Base-by-base conservation (phyloP, 2,329 filamentous ascomycete species). In the Exophiala sideris region DNA sequence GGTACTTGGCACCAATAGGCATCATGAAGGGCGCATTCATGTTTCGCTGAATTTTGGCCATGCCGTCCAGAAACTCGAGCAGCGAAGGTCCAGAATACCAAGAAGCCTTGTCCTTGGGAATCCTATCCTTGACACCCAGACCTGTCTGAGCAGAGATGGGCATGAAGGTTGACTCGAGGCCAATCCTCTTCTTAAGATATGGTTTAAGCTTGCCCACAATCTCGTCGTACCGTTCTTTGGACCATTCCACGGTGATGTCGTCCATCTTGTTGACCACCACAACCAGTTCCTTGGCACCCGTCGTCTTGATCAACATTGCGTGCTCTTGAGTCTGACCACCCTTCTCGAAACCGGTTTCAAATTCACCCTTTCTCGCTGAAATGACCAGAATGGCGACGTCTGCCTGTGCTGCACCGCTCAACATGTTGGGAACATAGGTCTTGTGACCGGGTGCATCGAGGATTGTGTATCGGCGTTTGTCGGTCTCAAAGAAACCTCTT, bases 201-300 rank as follows among this genome's bases (percentile, higher is more conserved):
- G 86, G 82, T 12, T 84, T 74, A 46, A 99, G 83, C 77, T 97
- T 99, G 62, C 85, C 85, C 3, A 85, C 91, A 73, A 94, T 99
- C 75, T 99, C 94, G 67, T 89, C 86, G 77, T 90, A 99, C 52
- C 94, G 86, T 38, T 89, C 88, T 65, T 96, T 84, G 50, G 88
- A 94, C 95, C 95, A 99, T 68, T 96, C 84, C 48, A 99, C 95
- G 2, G 94, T 99, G 9, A 87, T 79, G 70, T 99, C 94, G 69
- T 99, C 94, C 95, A 99, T 99, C 81, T 99, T 99, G 83, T 99
- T 99, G 70, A 96, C 91, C 49, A 82, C 94, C 29, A 99, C 86
- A 42, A 97, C 80, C 52, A 99, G 81, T 76, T 96, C 96, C 80
- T 95, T 95, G 56, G 99, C 94, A 74, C 94, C 94, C 70, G 96